Base-by-base conservation (phyloP, 2,329 filamentous ascomycete species). In the Nemania abortiva region DNA sequence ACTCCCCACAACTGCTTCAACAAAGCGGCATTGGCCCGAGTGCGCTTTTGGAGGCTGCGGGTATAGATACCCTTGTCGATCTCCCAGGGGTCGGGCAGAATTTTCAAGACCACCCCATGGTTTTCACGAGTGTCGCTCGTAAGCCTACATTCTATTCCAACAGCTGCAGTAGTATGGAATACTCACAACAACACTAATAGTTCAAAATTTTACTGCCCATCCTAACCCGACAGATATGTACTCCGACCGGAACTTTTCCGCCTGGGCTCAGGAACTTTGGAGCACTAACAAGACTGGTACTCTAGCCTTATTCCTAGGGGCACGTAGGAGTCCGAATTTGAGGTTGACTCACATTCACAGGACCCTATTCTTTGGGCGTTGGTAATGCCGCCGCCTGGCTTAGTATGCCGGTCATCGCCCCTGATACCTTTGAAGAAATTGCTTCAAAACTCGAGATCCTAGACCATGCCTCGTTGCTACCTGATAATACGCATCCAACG, bases 71-170 rank as follows among this genome's bases (percentile, higher is more conserved):
- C 1, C 66, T 82, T 6, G 77, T 84, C 42, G 79, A 85, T 56
- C 77, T 85, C 18, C 81, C 82, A 4, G 82, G 82, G 2, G 84
- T 87, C 3, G 85, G 85, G 4, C 79, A 83, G 59, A 84, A 85
- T 68, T 83, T 86, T 65, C 84, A 86, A 68, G 84, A 86, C 69
- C 84, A 87, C 61, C 75, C 77, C 11, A 80, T 76, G 72, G 69
- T 79, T 6, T 71, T 75, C 20, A 74, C 75, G 39, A 71, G 65
- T 24, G 73, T 79, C 56, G 54, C 63, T 9, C 69, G 77, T 79
- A 69, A 73, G 76, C 73, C 4, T 18, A n/a, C 4, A 22, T 29
- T 34, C 18, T 20, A 6, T 18, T 29, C 3, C n/a, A n/a, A n/a
- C 18, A 13, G 15, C 10, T 1, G 1, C 1, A 15, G 18, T 9